Base-by-base conservation (phyloP, 805 yeast species). In the Myxozyma vanderwaltii region DNA sequence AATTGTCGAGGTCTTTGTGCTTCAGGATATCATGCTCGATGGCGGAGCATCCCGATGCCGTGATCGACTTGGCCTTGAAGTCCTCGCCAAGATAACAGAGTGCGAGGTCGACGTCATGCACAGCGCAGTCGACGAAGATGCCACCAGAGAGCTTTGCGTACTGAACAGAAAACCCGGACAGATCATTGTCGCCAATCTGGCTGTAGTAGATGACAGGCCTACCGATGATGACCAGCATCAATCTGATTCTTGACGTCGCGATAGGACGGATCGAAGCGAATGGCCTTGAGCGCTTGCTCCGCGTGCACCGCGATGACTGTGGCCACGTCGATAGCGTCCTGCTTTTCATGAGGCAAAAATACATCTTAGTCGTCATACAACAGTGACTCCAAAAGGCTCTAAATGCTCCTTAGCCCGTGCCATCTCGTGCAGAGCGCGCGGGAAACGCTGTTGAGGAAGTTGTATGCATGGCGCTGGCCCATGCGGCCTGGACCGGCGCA, bases 111-210 rank as follows among this genome's bases (percentile, higher is more conserved):
- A 67, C 41, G 39, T 67, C 69, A 44, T 67, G 69, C 26, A 67
- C 60, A 10, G 51, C 50, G 43, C 66, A 65, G 54, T 67, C 69
- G 26, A 66, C 62, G 39, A 67, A 63, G 39, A 67, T 67, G 13
- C 69, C 69, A 29, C 69, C 69, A 3, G 69, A 67, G 24, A 49
- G 39, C 36, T 58, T 51, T 31, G 63, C 56, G 43, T 61, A 67
- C 35, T 56, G 55, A 31, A 67, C 59, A 51, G 67, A 67, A 38
- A 50, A 57, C 4, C 58, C 58, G 1, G 57, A 46, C 10, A 58
- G 61, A 31, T 59, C 63, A 19, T 51, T 49, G 49, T 59, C 63
- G 21, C 54, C 47, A 21, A 55, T 58, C 43, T 59, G 60, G 23
- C 52, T 43, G 48, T 49, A 31, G 53, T 49, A 40, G 19, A 51